These are phyloP conservation scores for Diplodia corticola DNA, from an alignment of 2,329 filamentous ascomycete genomes.

Conservation along the genomic window DNA sequence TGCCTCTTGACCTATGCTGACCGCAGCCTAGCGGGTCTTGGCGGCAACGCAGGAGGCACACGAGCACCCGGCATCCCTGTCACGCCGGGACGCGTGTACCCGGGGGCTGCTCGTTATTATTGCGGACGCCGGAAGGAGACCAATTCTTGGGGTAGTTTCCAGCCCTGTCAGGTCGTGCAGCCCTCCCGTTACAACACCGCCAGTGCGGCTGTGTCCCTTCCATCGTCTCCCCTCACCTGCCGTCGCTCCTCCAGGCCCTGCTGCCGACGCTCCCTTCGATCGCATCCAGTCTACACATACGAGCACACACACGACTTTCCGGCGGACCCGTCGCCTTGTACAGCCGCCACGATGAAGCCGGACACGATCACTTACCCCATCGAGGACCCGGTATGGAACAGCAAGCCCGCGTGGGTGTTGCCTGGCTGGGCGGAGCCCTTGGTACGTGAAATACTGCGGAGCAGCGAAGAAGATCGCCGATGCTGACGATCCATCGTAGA, in stretches of 20 bases:
- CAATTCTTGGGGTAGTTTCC: background rate
- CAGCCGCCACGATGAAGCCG: slow-evolving; percentile 9
- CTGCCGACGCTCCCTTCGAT: background rate
- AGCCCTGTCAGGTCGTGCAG: background rate
- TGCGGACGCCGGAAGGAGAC: slow-evolving; percentile 1
- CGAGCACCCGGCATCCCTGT: slow-evolving; percentile 17
- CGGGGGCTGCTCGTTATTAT: background rate
- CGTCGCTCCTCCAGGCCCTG: background rate
- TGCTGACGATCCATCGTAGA: slow-evolving; percentile 34
- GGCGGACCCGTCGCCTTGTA: background rate
- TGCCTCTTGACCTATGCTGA: background rate
- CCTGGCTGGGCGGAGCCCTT: slow-evolving; percentile 46
- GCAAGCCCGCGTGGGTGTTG: slow-evolving; percentile 44
- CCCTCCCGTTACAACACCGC: background rate
- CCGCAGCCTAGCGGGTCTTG: slow-evolving; percentile 1
- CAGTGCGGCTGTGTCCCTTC: background rate
- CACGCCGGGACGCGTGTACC: background rate
- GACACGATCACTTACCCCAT: slow-evolving; percentile 25
- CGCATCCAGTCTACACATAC: background rate
- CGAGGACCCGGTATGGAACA: slow-evolving; percentile 40
- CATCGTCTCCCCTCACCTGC: background rate
- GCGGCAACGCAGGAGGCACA: slow-evolving; percentile 5
- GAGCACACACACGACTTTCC: background rate
- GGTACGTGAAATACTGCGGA: slow-evolving; percentile 30
- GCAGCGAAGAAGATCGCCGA: background rate